These are phyloP conservation scores for Peterozyma xylosa DNA, from an alignment of 805 yeast species.

Conservation along the genomic window DNA sequence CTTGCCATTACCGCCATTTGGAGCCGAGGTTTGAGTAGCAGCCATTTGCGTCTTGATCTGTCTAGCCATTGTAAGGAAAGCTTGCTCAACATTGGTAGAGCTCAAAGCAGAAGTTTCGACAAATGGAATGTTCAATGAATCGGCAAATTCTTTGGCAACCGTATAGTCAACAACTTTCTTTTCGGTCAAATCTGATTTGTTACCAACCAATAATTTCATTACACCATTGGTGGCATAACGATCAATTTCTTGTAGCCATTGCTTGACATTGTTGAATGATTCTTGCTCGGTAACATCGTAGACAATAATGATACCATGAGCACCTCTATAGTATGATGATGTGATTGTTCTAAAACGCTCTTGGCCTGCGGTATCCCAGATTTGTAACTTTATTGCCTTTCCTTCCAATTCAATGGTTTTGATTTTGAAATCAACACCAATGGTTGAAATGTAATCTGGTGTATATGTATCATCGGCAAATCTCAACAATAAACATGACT, in stretches of 20 bases:
- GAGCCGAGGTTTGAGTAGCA: conserved; percentile 27
- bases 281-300: conserved; percentile 98
- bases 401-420: conserved; percentile 92
- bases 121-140: conserved; percentile 88
- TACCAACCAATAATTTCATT: conserved; percentile 91
- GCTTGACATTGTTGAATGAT: conserved; percentile 91
- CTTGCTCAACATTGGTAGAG: conserved; percentile 96
- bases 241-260: conserved; percentile 98
- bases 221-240: conserved; percentile 98
- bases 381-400: conserved; percentile 93
- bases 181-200: conserved; percentile 89
- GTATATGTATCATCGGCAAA: conserved; percentile 97
- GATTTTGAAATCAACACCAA: conserved; percentile 92
- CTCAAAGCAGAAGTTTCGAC: conserved; percentile 94
- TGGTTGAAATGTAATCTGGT: conserved; percentile 93
- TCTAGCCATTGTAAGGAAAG: conserved; percentile 97
- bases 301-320: conserved; percentile 96
- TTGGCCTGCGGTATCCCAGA: conserved; percentile 99
- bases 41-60: conserved; percentile 96
- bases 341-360: conserved; percentile 97
- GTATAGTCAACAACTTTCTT: conserved; percentile 94
- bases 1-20: conserved; percentile 35
- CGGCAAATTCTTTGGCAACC: conserved; percentile 96
- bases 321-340: conserved; percentile 95
- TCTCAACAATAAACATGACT: conserved; percentile 88